Percentiles rank a stretch among this genome's conserved stretches.
phyloP scores from a whole-genome alignment of 805 yeast genomes.

The Wickerhamomyces kurtzmanii region DNA sequence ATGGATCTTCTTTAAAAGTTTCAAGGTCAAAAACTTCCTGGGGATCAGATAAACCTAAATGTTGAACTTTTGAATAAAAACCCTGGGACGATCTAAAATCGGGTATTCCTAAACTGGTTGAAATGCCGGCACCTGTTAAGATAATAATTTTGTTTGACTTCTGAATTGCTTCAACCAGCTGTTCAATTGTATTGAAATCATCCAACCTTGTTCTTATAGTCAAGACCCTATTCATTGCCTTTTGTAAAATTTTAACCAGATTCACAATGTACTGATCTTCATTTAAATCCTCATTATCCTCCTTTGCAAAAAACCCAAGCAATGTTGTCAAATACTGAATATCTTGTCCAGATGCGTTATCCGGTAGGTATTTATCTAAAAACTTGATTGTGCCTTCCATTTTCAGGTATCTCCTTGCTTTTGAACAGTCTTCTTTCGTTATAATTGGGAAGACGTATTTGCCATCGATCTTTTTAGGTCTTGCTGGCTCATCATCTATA shows the following conservation, averaged over 20 bases:
- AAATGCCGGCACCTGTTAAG: constrained; percentile 88
- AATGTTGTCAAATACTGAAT: constrained; percentile 45
- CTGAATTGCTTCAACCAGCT: constrained; percentile 43
- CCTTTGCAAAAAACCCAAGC: constrained; percentile 43
- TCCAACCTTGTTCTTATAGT: constrained; percentile 45
- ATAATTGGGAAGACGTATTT: constrained; percentile 24
- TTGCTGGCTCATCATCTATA: constrained; percentile 9
- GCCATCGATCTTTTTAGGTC: constrained; percentile 18
- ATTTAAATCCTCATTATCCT: constrained; percentile 21
- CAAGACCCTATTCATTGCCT: constrained; percentile 56
- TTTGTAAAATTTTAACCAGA: constrained; percentile 42
- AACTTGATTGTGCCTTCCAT: constrained; percentile 50
- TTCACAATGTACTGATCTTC: constrained; percentile 35
- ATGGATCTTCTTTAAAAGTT: constrained; percentile 67
- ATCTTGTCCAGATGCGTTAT: constrained; percentile 47
- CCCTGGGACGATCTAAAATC: constrained; percentile 90
- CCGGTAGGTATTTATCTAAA: constrained; percentile 51
- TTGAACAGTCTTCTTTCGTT: constrained; percentile 32
- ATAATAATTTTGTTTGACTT: constrained; percentile 56
- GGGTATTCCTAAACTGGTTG: constrained; percentile 84
- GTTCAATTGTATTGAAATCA: constrained; percentile 46
- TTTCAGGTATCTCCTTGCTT: constrained; percentile 45
- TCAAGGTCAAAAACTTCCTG: constrained; percentile 79
- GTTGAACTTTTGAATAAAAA: constrained; percentile 58
- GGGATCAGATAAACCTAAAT: constrained; percentile 72